phyloP scores from a whole-genome alignment of 116 monocot species.

The Trichopus zeylanicus region DNA sequence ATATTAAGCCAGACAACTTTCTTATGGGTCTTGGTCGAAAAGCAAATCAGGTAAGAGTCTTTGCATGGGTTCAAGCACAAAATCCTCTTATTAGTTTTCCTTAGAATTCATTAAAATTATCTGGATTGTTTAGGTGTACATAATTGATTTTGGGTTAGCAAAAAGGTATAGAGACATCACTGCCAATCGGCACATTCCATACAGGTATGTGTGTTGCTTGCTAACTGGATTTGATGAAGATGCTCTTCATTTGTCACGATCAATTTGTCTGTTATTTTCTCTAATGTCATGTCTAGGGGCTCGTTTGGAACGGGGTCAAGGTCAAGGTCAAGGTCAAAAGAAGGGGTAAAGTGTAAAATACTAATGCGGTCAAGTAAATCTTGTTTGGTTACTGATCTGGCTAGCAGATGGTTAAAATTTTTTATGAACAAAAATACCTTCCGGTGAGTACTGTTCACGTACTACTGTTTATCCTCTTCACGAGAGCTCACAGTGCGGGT shows the following conservation, averaged over 20 bases:
- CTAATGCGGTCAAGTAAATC: no score
- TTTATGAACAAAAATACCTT: no score
- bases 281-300: background rate
- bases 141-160: slow-evolving; percentile 98
- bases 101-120: background rate
- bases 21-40: slow-evolving; percentile 97
- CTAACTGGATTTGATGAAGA: no score
- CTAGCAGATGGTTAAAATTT: no score
- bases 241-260: background rate
- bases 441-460: no score
- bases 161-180: slow-evolving; percentile 80
- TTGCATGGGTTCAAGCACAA: background rate
- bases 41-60: slow-evolving; percentile 79
- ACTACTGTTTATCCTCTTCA: no score
- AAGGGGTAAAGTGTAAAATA: no score
- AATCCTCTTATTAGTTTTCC: background rate
- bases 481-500: no score
- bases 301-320: no score
- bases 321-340: no score
- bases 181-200: slow-evolving; percentile 88
- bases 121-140: slow-evolving; percentile 59
- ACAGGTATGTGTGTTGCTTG: slow-evolving; percentile 44
- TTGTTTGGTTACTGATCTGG: no score
- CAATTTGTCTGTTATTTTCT: background rate
- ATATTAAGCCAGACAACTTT: slow-evolving; percentile 98